Conservation (phyloP, 495 filamentous ascomycete genomes). For the Ascodesmis nigricans region DNA sequence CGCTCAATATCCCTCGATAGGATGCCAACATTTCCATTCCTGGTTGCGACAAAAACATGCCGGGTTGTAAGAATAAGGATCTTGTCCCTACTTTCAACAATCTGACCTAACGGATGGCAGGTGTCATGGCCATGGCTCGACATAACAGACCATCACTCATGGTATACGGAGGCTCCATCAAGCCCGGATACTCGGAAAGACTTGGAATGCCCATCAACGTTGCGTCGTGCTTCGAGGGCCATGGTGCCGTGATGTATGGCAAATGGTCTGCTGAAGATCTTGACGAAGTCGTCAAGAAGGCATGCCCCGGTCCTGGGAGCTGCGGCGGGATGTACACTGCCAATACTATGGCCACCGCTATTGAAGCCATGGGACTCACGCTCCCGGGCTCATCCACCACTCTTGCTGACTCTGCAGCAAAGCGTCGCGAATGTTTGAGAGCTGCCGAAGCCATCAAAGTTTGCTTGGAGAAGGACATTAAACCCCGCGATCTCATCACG, state of each 20-base stretch:
- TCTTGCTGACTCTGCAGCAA: constrained; percentile 55
- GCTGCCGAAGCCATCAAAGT: constrained; percentile 66
- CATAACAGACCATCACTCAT: constrained; percentile 75
- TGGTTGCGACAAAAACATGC: constrained; percentile 99
- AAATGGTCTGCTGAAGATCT: constrained; percentile 48
- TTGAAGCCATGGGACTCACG: constrained; percentile 85
- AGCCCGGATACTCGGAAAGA: constrained; percentile 58
- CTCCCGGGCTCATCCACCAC: constrained; percentile 80
- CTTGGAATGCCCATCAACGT: constrained; percentile 73
- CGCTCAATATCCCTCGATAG: constrained; percentile 25
- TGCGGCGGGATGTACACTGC: constrained; percentile 96
- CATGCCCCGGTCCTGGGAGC: constrained; percentile 81
- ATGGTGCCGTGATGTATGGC: constrained; percentile 68
- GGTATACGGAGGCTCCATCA: constrained; percentile 81
- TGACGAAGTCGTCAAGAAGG: constrained; percentile 63
- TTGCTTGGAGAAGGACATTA: constrained; percentile 73
- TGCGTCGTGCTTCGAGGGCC: constrained; percentile 70
- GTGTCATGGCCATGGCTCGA: constrained; percentile 59
- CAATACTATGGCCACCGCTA: constrained; percentile 92
- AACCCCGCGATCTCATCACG: constrained; percentile 63
- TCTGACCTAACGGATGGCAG: constrained; percentile 4
- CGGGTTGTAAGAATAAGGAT: no score
- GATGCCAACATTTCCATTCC: constrained; percentile 91
- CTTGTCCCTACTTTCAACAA: no score
- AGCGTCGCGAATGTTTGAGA: constrained; percentile 76